Conservation (phyloP, 495 filamentous ascomycete genomes). For the Mycothermus thermophilus region DNA sequence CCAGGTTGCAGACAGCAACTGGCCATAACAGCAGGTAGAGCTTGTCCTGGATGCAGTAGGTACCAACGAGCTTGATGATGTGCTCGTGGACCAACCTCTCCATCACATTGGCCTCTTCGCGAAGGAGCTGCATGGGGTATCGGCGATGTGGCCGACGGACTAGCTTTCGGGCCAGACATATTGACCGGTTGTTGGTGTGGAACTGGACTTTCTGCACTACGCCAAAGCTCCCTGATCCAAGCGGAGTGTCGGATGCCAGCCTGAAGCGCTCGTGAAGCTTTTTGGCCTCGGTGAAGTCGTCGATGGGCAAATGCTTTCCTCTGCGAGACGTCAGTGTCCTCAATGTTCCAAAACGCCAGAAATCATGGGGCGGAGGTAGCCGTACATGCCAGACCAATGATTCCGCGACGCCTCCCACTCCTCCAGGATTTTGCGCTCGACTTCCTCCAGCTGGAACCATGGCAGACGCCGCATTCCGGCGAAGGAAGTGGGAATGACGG, state of each 20-base stretch:
- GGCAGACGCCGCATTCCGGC: constrained; percentile 18
- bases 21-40: constrained; percentile 31
- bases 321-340: constrained; percentile 11
- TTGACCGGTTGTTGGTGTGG: constrained; percentile 15
- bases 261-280: constrained; percentile 21
- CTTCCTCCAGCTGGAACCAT: constrained; percentile 15
- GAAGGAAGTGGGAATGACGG: constrained; percentile 19
- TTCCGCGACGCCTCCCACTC: constrained; percentile 18
- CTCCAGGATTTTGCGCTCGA: constrained; percentile 18
- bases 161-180: constrained; percentile 23
- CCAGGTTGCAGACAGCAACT: constrained; percentile 28
- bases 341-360: neutral
- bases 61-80: constrained; percentile 30
- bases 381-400: constrained; percentile 26
- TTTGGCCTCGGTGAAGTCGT: constrained; percentile 20
- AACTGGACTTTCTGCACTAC: constrained; percentile 24
- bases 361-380: neutral
- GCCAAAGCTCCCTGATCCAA: constrained; percentile 23
- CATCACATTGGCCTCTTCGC: constrained; percentile 31
- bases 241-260: constrained; percentile 9
- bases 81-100: constrained; percentile 28
- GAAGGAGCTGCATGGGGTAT: constrained; percentile 16
- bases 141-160: constrained; percentile 11
- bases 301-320: constrained; percentile 19
- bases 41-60: constrained; percentile 22